phyloP scores from a whole-genome alignment of 768 basidiomycete genomes.

The Leccinellum luteum region DNA sequence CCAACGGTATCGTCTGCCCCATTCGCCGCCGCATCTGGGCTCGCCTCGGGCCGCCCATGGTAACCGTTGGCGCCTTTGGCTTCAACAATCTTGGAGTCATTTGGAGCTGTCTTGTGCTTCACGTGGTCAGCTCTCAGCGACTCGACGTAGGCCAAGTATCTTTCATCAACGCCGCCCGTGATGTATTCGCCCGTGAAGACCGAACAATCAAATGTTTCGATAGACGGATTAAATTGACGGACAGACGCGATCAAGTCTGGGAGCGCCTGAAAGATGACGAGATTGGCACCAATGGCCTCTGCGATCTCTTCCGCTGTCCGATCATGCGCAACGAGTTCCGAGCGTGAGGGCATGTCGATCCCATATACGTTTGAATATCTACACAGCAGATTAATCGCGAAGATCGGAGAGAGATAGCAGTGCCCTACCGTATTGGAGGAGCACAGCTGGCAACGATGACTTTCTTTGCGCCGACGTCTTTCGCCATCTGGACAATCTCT shows the following conservation, averaged over 20 bases:
- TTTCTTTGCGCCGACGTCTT: slow-evolving; percentile 95
- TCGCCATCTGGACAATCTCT: slow-evolving; percentile 99
- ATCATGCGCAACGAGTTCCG: slow-evolving; percentile 85
- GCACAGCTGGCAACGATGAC: slow-evolving; percentile 97
- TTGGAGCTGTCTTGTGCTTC: slow-evolving; percentile 48
- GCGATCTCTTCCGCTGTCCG: slow-evolving; percentile 74
- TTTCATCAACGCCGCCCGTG: slow-evolving; percentile 87
- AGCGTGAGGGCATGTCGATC: slow-evolving; percentile 98
- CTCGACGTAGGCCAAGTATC: slow-evolving; percentile 76
- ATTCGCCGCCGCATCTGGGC: slow-evolving; percentile 47
- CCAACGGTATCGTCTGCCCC: slow-evolving; percentile 77
- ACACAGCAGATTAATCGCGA: background rate
- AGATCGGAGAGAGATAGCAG: background rate
- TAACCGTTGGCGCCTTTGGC: slow-evolving; percentile 31
- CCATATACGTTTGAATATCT: slow-evolving; percentile 96
- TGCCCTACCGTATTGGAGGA: slow-evolving; percentile 83
- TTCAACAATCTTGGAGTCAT: slow-evolving; percentile 34
- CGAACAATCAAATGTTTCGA: slow-evolving; percentile 88
- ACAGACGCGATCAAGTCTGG: slow-evolving; percentile 85
- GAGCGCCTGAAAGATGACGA: slow-evolving; percentile 94
- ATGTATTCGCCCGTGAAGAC: slow-evolving; percentile 98
- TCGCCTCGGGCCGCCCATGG: slow-evolving; percentile 22
- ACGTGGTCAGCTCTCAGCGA: slow-evolving; percentile 77
- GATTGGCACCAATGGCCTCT: slow-evolving; percentile 84
- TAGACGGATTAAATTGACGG: slow-evolving; percentile 74